Conservation (phyloP, 371 early-diverging fungal species). For the Umbelopsis sp. region DNA sequence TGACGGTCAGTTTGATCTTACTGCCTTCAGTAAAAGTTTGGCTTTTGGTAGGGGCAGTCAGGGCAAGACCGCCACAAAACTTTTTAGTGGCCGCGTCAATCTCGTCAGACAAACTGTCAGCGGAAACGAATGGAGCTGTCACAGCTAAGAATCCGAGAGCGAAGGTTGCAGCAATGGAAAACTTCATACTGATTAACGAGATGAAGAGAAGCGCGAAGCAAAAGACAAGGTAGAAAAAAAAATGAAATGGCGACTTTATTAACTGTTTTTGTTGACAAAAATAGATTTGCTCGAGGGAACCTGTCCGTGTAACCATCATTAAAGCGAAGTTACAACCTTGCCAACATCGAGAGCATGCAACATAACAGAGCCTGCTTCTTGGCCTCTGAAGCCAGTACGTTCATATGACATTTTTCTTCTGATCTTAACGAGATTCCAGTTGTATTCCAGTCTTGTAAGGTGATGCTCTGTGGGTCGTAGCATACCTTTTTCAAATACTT, state of each 20-base stretch:
- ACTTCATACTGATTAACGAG: conserved; percentile 31
- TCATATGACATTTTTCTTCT: conserved; percentile 73
- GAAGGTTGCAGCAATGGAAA: conserved; percentile 36
- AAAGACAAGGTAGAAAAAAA: conserved; percentile 1
- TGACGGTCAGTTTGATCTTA: conserved; percentile 47
- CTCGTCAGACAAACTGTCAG: conserved; percentile 44
- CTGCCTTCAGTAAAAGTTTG: conserved; percentile 43
- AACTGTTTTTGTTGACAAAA: conserved; percentile 15
- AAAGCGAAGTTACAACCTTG: conserved; percentile 3
- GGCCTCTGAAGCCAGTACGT: conserved; percentile 63
- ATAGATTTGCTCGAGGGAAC: conserved; percentile 27
- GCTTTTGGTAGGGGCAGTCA: conserved; percentile 39
- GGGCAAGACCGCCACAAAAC: conserved; percentile 48
- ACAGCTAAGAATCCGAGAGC: conserved; percentile 25
- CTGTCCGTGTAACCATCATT: conserved; percentile 17
- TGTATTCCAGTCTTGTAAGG: conserved; percentile 56
- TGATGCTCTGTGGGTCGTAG: conserved; percentile 47
- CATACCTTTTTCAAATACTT: conserved; percentile 54
- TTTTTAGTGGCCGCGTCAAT: conserved; percentile 48
- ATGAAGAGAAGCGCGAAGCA: conserved; percentile 22
- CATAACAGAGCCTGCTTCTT: conserved; percentile 65
- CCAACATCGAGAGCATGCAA: conserved; percentile 41
- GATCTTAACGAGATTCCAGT: conserved; percentile 63
- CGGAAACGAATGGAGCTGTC: conserved; percentile 20
- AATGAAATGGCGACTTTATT: neutral